Base-by-base conservation (phyloP, 2,329 filamentous ascomycete genomes). In the Trichophyton rubrum region DNA sequence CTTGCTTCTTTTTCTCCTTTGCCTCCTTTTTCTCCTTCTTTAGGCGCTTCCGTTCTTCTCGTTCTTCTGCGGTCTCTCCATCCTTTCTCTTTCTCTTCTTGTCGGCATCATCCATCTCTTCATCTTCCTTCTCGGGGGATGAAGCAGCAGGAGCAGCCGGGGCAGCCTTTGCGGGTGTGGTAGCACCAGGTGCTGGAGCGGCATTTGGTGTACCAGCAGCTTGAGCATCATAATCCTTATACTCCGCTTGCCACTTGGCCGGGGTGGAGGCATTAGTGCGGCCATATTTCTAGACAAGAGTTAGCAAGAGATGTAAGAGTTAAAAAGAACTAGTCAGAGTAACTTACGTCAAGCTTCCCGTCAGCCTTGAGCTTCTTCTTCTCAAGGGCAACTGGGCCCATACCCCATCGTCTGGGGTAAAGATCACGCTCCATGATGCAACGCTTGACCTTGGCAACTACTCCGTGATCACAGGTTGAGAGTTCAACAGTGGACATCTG, bases 321-420 rank as follows among this genome's bases (percentile, higher is more conserved):
- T 22, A 43, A 49, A 45, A 59, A 56, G 30, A 38, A 8, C 43
- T 22, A 33, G 11, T 61, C 43, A 43, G 33, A 27, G 20, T 11
- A 59, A 30, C 81, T 73, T 72, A 83, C 81, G 81, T 99, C 93
- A 63, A 99, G 87, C 79, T 96, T 96, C 75, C 93, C 93, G 67
- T 90, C 88, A 59, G 91, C 89, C 85, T 97, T 97, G 81, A 99
- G 85, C 85, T 97, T 96, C 88, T 99, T 99, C 86, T 99, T 99
- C 82, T 97, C 90, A 56, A 87, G 78, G 57, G 93, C 93, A 63
- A 92, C 86, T 59, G 93, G 92, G 64, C 93, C 93, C 72, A 97
- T 84, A 67, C 93, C 93, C 93, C 93, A 99, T 80, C 92, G 82
- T 74, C 90, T 84, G 65, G 93, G 93, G 82, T 99, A 99, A 62